phyloP scores from a whole-genome alignment of 75 land plant genomes.

The Pinus tabuliformis region DNA sequence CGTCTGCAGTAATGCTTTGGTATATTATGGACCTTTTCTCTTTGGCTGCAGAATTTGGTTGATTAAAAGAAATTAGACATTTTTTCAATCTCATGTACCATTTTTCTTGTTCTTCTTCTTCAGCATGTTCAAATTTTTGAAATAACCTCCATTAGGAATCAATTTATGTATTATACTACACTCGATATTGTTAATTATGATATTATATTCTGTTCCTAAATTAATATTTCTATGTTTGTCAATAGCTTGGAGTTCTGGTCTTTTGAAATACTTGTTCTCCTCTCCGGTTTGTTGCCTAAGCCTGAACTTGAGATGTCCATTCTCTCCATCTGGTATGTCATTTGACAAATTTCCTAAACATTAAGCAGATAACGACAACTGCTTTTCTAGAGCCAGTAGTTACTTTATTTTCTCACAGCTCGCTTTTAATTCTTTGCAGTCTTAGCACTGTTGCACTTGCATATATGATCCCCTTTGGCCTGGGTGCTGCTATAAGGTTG shows the following conservation, averaged over 20 bases:
- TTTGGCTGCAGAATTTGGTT: background rate
- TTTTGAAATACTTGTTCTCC: constrained; percentile 52
- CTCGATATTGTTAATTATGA: no score
- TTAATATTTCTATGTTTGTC: background rate
- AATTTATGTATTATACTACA: no score
- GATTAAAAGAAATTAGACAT: background rate
- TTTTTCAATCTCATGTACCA: background rate
- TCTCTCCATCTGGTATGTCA: constrained; percentile 41
- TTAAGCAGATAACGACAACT: constrained; percentile 11
- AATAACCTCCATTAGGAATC: no score
- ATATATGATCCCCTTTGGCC: constrained; percentile 67
- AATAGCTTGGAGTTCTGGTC: constrained; percentile 76
- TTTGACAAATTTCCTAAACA: constrained; percentile 17
- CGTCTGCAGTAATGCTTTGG: constrained; percentile 82
- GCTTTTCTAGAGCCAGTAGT: background rate
- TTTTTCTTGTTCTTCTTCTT: background rate
- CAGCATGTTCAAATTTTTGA: background rate
- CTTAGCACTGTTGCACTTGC: constrained; percentile 33
- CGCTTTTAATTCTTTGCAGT: constrained; percentile 19
- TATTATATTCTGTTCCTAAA: no score
- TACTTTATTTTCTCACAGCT: no score
- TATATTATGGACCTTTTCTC: constrained; percentile 14
- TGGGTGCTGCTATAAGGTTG: constrained; percentile 70
- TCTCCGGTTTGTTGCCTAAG: constrained; percentile 67
- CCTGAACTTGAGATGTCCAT: constrained; percentile 71